Evolutionary conservation across 441 rosid species (phyloP), one percentile per base, ranked within the genome.

Genomic region (Macaranga tanarius): DNA sequence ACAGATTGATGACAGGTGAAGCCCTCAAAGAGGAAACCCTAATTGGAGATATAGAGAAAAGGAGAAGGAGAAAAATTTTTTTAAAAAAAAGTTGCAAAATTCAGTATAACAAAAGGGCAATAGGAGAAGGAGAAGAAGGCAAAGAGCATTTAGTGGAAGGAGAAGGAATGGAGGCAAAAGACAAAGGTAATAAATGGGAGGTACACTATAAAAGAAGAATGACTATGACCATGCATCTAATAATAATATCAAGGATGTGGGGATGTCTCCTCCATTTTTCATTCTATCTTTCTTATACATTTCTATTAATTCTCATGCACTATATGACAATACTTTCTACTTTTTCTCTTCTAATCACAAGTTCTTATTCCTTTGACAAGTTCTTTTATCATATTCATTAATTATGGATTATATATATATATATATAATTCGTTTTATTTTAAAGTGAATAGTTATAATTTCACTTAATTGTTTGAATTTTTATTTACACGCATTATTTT

Each of bases 191-290:
- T 80, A 87, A 87, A 80, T 86, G 83, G 84, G 69, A 80, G 81
- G 88, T 80, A 88, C 88, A 84, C 86, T 83, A 82, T 51, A 63
- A 76, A 84, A 85, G 88, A 86, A 86, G 88, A 86, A 86, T 82
- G 96, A 89, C 84, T 79, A 81, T 84, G 90, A 85, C 91, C 74
- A 81, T 86, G 79, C 92, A 80, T 89, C 92, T 87, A 81, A 83
- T 91, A 86, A 87, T 89, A 91, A 87, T 82, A 77, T 82, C 84
- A 77, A 23, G 56, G 65, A 63, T 77, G 86, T 83, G 86, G 85
- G 82, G 86, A 84, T 84, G 86, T 86, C 86, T 84, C 57, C 12
- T 10, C 86, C 81, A 80, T 79, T 66, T 76, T 73, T 78, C 81
- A 71, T 73, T 81, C 79, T 66, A 15, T 67, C 71, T 65, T 51